These are phyloP conservation scores for Calonectria multiphialidica DNA, from an alignment of 2,329 filamentous ascomycete genomes.

Conservation along the genomic window DNA sequence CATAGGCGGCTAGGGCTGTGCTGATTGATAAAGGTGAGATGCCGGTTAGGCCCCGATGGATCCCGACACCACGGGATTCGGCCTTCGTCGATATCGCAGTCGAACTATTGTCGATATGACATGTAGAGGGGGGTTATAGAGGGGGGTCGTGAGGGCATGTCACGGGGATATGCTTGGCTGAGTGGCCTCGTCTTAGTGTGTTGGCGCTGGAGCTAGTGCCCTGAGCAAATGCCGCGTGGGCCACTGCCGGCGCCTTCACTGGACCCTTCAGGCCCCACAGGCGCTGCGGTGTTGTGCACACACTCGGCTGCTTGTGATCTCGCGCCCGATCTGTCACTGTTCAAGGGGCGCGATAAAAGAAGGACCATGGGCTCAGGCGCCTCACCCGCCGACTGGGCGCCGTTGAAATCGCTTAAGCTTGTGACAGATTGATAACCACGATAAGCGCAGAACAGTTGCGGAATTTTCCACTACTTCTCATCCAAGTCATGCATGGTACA, in stretches of 20 bases:
- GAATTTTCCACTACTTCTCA: too few species aligned
- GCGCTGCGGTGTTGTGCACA: not conserved
- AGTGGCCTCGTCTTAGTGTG: not conserved
- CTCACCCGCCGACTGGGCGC: not conserved
- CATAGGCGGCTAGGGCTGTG: slow-evolving; percentile 10
- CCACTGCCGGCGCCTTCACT: not conserved
- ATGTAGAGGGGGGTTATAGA: not conserved
- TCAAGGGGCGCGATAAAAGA: not conserved
- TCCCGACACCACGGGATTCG: slow-evolving; percentile 17
- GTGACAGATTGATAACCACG: not conserved
- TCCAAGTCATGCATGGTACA: too few species aligned
- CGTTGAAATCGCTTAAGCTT: not conserved
- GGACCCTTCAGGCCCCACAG: not conserved
- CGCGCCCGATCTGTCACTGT: not conserved
- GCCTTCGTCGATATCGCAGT: not conserved
- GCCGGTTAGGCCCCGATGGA: not conserved
- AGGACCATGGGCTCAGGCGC: not conserved
- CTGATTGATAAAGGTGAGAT: slow-evolving; percentile 15
- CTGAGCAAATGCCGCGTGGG: not conserved
- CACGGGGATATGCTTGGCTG: not conserved
- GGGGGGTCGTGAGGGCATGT: not conserved
- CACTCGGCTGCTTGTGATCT: not conserved
- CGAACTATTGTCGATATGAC: not conserved
- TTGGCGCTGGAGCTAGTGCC: not conserved
- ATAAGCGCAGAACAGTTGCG: not conserved